Conservation (phyloP, 2,329 filamentous ascomycete species). For the Talaromyces pinophilus region DNA sequence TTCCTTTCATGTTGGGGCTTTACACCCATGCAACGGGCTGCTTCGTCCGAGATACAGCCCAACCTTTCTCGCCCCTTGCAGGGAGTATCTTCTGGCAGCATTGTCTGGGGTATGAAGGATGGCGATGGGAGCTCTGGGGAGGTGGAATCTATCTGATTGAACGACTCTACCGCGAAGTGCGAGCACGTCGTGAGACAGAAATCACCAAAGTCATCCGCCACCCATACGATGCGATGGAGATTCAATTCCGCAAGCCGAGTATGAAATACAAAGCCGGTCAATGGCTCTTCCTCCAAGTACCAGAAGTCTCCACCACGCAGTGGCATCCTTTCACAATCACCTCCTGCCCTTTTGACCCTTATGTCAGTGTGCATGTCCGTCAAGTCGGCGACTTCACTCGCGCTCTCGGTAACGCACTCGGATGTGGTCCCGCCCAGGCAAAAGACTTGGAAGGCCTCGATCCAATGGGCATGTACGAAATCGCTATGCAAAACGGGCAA, state of each 20-base stretch:
- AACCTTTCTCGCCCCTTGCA: constrained; percentile 79
- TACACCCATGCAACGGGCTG: constrained; percentile 96
- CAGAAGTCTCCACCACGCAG: constrained; percentile 81
- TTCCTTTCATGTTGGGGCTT: constrained; percentile 88
- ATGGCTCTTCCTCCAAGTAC: constrained; percentile 95
- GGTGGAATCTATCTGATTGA: constrained; percentile 85
- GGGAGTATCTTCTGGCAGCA: constrained; percentile 81
- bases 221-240: constrained; percentile 94
- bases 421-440: constrained; percentile 80
- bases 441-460: constrained; percentile 90
- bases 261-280: constrained; percentile 99
- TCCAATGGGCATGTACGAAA: constrained; percentile 95
- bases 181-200: constrained; percentile 77
- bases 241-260: constrained; percentile 93
- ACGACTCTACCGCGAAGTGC: constrained; percentile 86
- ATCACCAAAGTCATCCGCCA: constrained; percentile 94
- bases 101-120: constrained; percentile 92
- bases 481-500: constrained; percentile 89
- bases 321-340: constrained; percentile 99
- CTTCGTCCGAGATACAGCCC: constrained; percentile 81
- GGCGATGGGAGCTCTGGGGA: constrained; percentile 91
- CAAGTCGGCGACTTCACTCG: constrained; percentile 97
- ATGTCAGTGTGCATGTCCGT: constrained; percentile 90
- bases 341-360: constrained; percentile 93
- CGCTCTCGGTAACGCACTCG: constrained; percentile 91